Evolutionary conservation across 352 stramenopile genomes (phyloP), one percentile per base, ranked within the genome.

Genomic region (Phytophthora quininea): DNA sequence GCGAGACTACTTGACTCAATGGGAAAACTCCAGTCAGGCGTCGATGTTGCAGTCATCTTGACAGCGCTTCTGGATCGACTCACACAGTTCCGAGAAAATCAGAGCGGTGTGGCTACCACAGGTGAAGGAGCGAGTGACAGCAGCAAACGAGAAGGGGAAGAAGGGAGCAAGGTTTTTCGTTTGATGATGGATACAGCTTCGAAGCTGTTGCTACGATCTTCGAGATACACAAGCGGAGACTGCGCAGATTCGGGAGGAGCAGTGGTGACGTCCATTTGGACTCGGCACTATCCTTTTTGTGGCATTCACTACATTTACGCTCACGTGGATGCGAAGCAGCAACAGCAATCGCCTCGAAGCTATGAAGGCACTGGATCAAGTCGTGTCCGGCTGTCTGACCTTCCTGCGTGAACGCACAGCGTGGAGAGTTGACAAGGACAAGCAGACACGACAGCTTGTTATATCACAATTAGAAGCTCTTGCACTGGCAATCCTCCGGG

Each of bases 61-160:
- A 83, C 97, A 47, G 89, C 88, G 12, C 79, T 99, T 38, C 92
- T 99, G 71, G 82, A 98, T 67, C 90, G 98, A 1, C 76, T 99
- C 45, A 87, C 93, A 11, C 96, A 96, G 71, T 98, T 98, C 68
- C 73, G 80, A 55, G 68, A 88, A 31, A 73, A 76, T 19, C 74
- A 76, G 54, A 58, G 52, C 3, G 47, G 24, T 55, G 27, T 60
- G 37, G 35, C 15, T n/a, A 56, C 48, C 19, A n/a, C 65, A 48
- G 58, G 53, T 51, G 38, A 11, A 19, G 52, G 54, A 54, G 35
- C 35, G 12, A 47, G 68, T 53, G 64, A 76, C 2, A 43, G 45
- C 15, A 63, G 5, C 47, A 58, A 72, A 29, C 40, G 64, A 10
- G 48, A 66, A 7, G 55, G 72, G 38, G 33, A 60, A 54, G 58